These are phyloP conservation scores for Calycina marina DNA, from an alignment of 2,329 filamentous ascomycete species.

Conservation along the genomic window DNA sequence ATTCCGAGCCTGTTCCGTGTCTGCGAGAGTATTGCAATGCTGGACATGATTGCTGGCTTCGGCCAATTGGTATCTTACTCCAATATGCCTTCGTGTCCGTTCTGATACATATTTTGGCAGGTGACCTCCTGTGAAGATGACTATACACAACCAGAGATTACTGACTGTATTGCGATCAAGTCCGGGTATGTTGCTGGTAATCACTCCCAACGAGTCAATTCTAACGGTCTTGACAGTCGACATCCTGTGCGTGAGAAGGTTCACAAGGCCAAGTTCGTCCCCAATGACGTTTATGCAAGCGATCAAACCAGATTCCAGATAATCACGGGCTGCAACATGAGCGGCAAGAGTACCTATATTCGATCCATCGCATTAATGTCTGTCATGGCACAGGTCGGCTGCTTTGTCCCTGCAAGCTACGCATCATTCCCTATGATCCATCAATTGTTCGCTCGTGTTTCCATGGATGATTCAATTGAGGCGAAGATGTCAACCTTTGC, in stretches of 20 bases:
- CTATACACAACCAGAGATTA: slow-evolving; percentile 49
- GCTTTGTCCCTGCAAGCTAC: slow-evolving; percentile 76
- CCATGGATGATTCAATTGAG: slow-evolving; percentile 76
- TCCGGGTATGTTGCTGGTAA: slow-evolving; percentile 47
- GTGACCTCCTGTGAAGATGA: slow-evolving; percentile 26
- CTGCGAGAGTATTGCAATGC: slow-evolving; percentile 70
- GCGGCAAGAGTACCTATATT: slow-evolving; percentile 92
- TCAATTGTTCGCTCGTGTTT: slow-evolving; percentile 77
- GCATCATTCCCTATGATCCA: slow-evolving; percentile 68
- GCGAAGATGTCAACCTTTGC: slow-evolving; percentile 89
- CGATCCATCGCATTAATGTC: slow-evolving; percentile 68
- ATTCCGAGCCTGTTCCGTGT: slow-evolving; percentile 66
- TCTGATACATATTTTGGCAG: background rate
- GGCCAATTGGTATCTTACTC: slow-evolving; percentile 18
- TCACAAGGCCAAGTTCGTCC: slow-evolving; percentile 55
- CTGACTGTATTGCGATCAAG: slow-evolving; percentile 49
- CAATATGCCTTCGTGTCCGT: background rate
- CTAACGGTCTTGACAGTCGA: background rate
- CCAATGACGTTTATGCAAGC: slow-evolving; percentile 81
- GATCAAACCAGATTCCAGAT: slow-evolving; percentile 76
- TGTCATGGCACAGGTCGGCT: slow-evolving; percentile 89
- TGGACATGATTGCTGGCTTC: slow-evolving; percentile 77
- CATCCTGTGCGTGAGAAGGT: slow-evolving; percentile 43
- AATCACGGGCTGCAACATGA: slow-evolving; percentile 96
- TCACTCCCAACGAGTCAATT: background rate